Evolutionary conservation across 257 asterid genomes (phyloP).

Genomic region (Cinchona pubescens): DNA sequence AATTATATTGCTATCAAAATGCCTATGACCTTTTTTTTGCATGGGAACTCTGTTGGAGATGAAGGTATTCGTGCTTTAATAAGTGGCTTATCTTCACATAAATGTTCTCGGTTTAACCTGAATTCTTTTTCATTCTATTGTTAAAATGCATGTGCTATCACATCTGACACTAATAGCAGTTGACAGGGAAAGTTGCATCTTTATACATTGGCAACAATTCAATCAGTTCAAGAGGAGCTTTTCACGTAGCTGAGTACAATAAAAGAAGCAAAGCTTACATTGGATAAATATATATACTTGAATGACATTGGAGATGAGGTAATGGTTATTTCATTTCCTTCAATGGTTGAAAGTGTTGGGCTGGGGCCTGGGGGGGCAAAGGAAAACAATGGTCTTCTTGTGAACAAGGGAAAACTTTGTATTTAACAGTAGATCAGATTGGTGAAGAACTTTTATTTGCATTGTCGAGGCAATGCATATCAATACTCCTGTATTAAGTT

Average conservation of each 20-base stretch:
- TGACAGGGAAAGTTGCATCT: slow-evolving; percentile 64
- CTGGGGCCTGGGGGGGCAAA: not conserved
- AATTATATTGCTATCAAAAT: slow-evolving; percentile 12
- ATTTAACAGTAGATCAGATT: not conserved
- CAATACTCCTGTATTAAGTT: not conserved
- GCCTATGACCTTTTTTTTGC: slow-evolving; percentile 77
- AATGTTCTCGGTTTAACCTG: slow-evolving; percentile 45
- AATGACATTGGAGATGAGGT: slow-evolving; percentile 96
- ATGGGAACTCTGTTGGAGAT: slow-evolving; percentile 92
- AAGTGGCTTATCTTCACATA: slow-evolving; percentile 68
- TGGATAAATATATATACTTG: slow-evolving; percentile 89
- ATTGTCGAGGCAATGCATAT: not conserved
- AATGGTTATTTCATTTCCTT: slow-evolving; percentile 8
- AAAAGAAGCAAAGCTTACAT: slow-evolving; percentile 73
- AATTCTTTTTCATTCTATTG: not conserved
- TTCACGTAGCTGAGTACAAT: slow-evolving; percentile 77
- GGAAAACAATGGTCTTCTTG: not conserved
- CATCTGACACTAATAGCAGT: slow-evolving; percentile 8
- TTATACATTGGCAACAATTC: slow-evolving; percentile 89
- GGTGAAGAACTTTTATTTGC: not conserved
- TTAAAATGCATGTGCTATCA: not conserved
- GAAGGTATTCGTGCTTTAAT: slow-evolving; percentile 86
- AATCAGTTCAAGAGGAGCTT: slow-evolving; percentile 69
- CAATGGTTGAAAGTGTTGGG: slow-evolving; percentile 1
- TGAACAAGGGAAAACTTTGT: not conserved